Evolutionary conservation across 2,329 filamentous ascomycete species (phyloP).

Genomic region (Aureobasidium sp.): DNA sequence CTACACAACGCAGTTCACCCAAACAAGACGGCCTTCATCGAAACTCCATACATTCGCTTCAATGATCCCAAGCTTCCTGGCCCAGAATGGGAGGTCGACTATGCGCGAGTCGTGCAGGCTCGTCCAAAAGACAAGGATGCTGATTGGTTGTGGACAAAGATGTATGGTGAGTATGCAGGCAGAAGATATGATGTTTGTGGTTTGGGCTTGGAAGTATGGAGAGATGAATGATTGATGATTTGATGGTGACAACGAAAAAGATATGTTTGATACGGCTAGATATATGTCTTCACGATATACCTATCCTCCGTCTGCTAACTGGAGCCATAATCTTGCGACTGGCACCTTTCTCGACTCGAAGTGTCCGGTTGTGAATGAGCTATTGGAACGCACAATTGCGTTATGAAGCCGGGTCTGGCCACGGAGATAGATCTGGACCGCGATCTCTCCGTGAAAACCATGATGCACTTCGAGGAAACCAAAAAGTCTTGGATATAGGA

Average conservation of each 20-base stretch:
- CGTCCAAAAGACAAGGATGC: slow-evolving; percentile 41
- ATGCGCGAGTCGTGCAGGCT: slow-evolving; percentile 32
- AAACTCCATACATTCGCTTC: slow-evolving; percentile 41
- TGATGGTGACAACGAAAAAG: not conserved
- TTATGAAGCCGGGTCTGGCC: too few relatives aligned
- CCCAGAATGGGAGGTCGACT: slow-evolving; percentile 45
- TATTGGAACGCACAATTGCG: too few relatives aligned
- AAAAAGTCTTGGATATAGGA: too few relatives aligned
- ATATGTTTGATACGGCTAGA: too few relatives aligned
- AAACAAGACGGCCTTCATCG: slow-evolving; percentile 37
- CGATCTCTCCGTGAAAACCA: too few relatives aligned
- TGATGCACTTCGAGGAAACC: too few relatives aligned
- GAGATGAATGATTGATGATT: slow-evolving; percentile 1
- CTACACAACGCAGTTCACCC: slow-evolving; percentile 23
- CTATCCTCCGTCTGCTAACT: too few relatives aligned
- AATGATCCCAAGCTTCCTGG: slow-evolving; percentile 42
- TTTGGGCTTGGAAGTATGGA: slow-evolving; percentile 42
- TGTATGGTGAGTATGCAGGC: slow-evolving; percentile 44
- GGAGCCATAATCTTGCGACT: too few relatives aligned
- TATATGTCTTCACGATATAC: too few relatives aligned
- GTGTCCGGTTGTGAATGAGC: too few relatives aligned
- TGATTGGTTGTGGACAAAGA: slow-evolving; percentile 41
- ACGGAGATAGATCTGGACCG: too few relatives aligned
- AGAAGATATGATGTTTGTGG: slow-evolving; percentile 47
- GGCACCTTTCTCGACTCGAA: too few relatives aligned